These are phyloP conservation scores for Lecanicillium sp. DNA, from an alignment of 2,329 filamentous ascomycete species.

Conservation along the genomic window DNA sequence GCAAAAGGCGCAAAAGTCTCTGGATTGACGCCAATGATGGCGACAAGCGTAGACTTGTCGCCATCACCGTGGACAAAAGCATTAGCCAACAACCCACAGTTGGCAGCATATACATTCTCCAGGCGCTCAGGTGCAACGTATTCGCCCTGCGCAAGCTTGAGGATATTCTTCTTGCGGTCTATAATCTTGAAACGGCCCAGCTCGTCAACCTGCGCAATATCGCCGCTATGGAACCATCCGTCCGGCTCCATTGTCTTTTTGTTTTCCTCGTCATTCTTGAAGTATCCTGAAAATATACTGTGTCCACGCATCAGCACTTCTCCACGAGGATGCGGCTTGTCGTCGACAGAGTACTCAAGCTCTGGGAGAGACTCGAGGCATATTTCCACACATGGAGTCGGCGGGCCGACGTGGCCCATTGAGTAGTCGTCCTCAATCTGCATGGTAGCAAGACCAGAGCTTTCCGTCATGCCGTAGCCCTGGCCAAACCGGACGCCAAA, in stretches of 20 bases:
- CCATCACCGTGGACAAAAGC: conserved; percentile 89
- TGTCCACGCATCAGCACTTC: conserved; percentile 79
- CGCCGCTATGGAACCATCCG: conserved; percentile 96
- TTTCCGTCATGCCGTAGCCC: conserved; percentile 91
- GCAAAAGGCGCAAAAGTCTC: conserved; percentile 76
- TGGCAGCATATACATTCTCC: conserved; percentile 87
- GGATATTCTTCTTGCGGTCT: conserved; percentile 97
- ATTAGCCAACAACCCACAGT: conserved; percentile 66
- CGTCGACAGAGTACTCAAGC: conserved; percentile 82
- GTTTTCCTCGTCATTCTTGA: conserved; percentile 84
- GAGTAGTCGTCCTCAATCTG: conserved; percentile 64
- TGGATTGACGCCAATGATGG: conserved; percentile 80
- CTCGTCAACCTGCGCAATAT: conserved; percentile 79
- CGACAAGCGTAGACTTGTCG: conserved; percentile 73
- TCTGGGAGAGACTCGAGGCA: conserved; percentile 85
- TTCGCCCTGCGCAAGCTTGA: conserved; percentile 95
- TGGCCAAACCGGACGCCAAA: conserved; percentile 74
- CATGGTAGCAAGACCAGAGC: conserved; percentile 67
- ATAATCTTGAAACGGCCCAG: conserved; percentile 86
- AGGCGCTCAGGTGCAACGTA: conserved; percentile 97
- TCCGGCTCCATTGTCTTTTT: conserved; percentile 72
- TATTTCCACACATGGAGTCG: conserved; percentile 59
- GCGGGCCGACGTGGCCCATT: conserved; percentile 72
- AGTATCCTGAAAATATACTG: conserved; percentile 79
- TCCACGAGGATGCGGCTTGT: conserved; percentile 83